Evolutionary conservation across 2,329 filamentous ascomycete genomes (phyloP).

Genomic region (Clonostachys byssicola): DNA sequence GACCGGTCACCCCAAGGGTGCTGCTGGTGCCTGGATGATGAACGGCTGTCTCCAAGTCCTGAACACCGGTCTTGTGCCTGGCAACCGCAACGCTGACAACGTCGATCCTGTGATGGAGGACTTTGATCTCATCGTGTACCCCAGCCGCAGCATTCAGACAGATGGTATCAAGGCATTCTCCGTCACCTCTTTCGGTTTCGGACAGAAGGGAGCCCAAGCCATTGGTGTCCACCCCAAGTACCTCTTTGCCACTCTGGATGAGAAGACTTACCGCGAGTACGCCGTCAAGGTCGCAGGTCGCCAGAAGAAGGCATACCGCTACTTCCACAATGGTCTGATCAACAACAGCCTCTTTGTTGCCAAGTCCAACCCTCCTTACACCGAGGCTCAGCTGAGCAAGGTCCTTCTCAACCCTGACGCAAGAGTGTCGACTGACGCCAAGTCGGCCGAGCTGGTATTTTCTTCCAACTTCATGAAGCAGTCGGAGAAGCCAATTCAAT

Average conservation of each 20-base stretch:
- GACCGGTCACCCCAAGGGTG: constrained; percentile 98
- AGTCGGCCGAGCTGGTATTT: constrained; percentile 74
- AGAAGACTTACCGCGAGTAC: constrained; percentile 78
- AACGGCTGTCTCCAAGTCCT: constrained; percentile 96
- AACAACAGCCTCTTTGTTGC: constrained; percentile 98
- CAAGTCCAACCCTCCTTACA: constrained; percentile 88
- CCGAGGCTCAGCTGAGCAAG: constrained; percentile 77
- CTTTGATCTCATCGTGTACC: constrained; percentile 97
- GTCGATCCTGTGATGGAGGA: constrained; percentile 95
- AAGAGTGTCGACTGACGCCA: constrained; percentile 81
- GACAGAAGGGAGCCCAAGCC: constrained; percentile 96
- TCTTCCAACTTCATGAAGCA: constrained; percentile 65
- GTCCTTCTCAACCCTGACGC: constrained; percentile 94
- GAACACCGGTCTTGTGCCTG: constrained; percentile 89
- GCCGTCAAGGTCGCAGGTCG: constrained; percentile 83
- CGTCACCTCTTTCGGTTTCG: constrained; percentile 98
- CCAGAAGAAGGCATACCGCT: constrained; percentile 98
- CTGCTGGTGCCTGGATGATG: constrained; percentile 99
- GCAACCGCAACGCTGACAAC: constrained; percentile 97
- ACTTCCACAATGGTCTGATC: constrained; percentile 97
- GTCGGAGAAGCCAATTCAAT: constrained; percentile 47
- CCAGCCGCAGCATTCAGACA: constrained; percentile 90
- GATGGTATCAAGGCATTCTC: constrained; percentile 98
- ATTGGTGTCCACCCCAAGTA: constrained; percentile 97
- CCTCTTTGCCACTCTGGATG: constrained; percentile 89